phyloP scores from a whole-genome alignment of 441 rosid genomes.

The Kokia cookei region DNA sequence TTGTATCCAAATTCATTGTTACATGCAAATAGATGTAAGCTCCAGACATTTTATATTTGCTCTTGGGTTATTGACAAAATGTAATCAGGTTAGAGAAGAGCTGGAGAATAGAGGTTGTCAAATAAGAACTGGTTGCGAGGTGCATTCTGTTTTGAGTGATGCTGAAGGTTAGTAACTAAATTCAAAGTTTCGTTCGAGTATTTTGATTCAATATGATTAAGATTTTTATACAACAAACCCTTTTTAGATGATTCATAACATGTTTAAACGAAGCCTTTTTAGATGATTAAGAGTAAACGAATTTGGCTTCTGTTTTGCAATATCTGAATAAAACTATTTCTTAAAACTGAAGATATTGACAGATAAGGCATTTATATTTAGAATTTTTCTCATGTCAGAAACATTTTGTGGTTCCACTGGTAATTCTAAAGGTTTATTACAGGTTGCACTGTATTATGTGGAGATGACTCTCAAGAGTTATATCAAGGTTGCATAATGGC shows the following conservation, averaged over 20 bases:
- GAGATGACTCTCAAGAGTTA: slow-evolving; percentile 44
- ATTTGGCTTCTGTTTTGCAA: too few relatives aligned
- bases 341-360: too few relatives aligned
- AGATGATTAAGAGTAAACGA: too few relatives aligned
- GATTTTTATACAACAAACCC: neutral
- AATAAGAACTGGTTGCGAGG: slow-evolving; percentile 51
- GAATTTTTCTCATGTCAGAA: neutral
- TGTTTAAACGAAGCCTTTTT: too few relatives aligned
- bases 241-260: too few relatives aligned
- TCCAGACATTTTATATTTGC: neutral
- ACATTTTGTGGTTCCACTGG: neutral
- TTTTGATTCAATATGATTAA: neutral
- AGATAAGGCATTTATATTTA: too few relatives aligned
- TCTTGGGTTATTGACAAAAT: neutral
- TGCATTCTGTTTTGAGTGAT: slow-evolving; percentile 40
- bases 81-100: slow-evolving; percentile 49
- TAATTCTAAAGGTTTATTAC: slow-evolving; percentile 5
- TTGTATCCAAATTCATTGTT: neutral
- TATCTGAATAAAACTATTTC: too few relatives aligned
- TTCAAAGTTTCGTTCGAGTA: neutral
- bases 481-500: slow-evolving; percentile 53
- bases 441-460: slow-evolving; percentile 41
- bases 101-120: slow-evolving; percentile 61
- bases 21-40: neutral
- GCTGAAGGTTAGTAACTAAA: slow-evolving; percentile 29